A percentile compares a stretch with the other conserved stretches of the same genome.
Evolutionary conservation across 2,329 filamentous ascomycete genomes (phyloP).

Genomic region (Alternaria metachromatica): DNA sequence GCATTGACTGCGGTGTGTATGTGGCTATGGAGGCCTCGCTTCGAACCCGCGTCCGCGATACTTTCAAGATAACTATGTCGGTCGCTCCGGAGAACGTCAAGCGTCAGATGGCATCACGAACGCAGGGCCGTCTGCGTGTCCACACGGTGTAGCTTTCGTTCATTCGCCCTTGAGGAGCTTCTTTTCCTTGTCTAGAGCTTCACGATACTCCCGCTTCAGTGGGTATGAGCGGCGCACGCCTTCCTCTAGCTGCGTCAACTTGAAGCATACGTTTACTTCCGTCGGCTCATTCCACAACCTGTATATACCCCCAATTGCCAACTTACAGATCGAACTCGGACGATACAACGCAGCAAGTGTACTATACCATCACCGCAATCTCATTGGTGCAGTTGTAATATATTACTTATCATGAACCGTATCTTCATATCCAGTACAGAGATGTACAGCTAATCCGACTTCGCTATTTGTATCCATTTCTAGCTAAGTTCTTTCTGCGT

Average conservation of each 20-base stretch:
- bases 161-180: constrained; percentile 6
- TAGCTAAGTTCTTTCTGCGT: not conserved
- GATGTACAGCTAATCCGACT: not conserved
- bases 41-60: constrained; percentile 45
- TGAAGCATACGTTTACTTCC: not conserved
- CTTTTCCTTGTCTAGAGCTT: constrained; percentile 5
- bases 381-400: constrained; percentile 12
- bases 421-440: not conserved
- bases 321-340: not conserved
- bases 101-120: constrained; percentile 40
- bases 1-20: constrained; percentile 41
- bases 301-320: constrained; percentile 14
- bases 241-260: not conserved
- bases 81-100: constrained; percentile 44
- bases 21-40: constrained; percentile 39
- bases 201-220: not conserved
- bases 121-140: constrained; percentile 36
- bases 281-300: not conserved
- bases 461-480: not conserved
- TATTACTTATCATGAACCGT: not conserved
- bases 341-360: not conserved
- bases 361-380: not conserved
- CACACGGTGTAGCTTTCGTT: constrained; percentile 32
- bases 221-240: not conserved
- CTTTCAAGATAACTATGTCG: constrained; percentile 47